phyloP scores from a whole-genome alignment of 2,329 filamentous ascomycete species.

The Dothistroma septosporum region DNA sequence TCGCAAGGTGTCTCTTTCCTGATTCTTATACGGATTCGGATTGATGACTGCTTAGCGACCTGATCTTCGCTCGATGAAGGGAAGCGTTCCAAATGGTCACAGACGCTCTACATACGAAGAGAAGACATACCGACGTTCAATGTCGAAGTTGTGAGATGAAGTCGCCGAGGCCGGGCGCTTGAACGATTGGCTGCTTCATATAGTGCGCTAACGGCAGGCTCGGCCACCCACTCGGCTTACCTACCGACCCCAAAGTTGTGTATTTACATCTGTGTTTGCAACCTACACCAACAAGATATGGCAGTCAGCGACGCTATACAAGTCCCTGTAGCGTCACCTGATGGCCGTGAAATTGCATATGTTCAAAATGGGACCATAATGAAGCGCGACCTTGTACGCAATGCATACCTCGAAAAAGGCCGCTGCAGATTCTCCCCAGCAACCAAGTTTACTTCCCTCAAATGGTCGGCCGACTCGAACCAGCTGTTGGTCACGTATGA shows the following conservation, averaged over 20 bases:
- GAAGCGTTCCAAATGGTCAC: neutral
- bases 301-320: neutral
- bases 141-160: neutral
- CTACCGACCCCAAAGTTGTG: neutral
- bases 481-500: conserved; percentile 20
- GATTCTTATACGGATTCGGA: neutral
- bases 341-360: neutral
- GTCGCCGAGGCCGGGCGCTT: neutral
- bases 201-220: neutral
- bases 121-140: neutral
- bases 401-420: neutral
- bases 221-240: neutral
- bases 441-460: conserved; percentile 14
- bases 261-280: conserved; percentile 11
- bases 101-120: neutral
- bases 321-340: neutral
- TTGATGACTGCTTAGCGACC: neutral
- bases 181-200: neutral
- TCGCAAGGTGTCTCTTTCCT: neutral
- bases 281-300: neutral
- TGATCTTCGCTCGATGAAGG: neutral
- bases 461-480: conserved; percentile 16
- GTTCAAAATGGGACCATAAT: neutral
- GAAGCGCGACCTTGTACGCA: neutral
- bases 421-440: conserved; percentile 2